Conservation (phyloP, 306 rosid genomes). For the Aeschynomene evenia region DNA sequence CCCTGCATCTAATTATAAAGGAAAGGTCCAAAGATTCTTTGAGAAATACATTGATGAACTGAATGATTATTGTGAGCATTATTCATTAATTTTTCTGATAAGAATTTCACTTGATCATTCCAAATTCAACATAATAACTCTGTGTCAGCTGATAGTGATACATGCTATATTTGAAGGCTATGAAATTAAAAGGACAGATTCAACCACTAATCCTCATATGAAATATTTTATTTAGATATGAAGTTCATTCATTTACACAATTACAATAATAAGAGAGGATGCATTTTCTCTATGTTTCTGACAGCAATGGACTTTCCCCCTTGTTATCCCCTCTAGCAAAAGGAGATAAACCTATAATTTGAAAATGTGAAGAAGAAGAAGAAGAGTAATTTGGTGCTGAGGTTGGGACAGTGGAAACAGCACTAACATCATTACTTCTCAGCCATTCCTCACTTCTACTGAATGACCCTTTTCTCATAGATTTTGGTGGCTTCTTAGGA, state of each 20-base stretch:
- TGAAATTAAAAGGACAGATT: background rate
- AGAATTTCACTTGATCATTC: background rate
- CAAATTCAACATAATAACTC: too few species aligned
- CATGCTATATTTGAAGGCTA: background rate
- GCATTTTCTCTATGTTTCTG: background rate
- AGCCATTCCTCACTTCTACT: slow-evolving; percentile 13
- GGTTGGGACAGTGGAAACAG: slow-evolving; percentile 20
- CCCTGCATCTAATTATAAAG: too few species aligned
- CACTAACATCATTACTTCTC: slow-evolving; percentile 26
- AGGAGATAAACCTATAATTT: background rate
- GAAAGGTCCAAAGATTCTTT: too few species aligned
- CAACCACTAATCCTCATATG: background rate
- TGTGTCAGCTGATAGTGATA: background rate
- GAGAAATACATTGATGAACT: too few species aligned
- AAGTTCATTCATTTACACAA: background rate
- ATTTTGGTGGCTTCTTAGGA: slow-evolving; percentile 51
- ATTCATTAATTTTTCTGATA: too few species aligned
- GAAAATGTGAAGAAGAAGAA: slow-evolving; percentile 16
- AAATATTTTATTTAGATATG: background rate
- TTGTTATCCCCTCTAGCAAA: slow-evolving; percentile 14
- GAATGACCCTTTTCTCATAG: slow-evolving; percentile 16
- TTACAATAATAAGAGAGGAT: background rate
- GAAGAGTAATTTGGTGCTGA: slow-evolving; percentile 38
- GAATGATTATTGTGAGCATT: too few species aligned
- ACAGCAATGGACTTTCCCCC: slow-evolving; percentile 40